Conservation (phyloP, 768 basidiomycete genomes). For the Boletellus ananiceps region DNA sequence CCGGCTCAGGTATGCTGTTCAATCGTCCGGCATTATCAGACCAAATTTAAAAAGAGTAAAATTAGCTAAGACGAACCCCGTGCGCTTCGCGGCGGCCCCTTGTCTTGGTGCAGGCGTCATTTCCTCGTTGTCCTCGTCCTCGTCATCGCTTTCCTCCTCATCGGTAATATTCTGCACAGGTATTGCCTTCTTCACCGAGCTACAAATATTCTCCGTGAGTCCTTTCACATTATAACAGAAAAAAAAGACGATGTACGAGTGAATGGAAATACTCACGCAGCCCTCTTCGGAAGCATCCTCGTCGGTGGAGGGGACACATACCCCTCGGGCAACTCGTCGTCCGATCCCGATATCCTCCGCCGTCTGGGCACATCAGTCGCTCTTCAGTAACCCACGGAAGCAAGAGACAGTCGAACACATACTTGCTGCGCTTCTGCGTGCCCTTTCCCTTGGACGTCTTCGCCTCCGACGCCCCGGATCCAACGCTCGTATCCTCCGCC, state of each 20-base stretch:
- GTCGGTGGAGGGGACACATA: conserved; percentile 37
- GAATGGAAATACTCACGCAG: conserved; percentile 41
- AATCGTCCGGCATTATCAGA: background rate
- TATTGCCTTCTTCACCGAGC: conserved; percentile 37
- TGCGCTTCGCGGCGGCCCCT: background rate
- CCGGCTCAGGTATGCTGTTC: conserved; percentile 6
- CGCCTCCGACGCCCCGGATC: conserved; percentile 29
- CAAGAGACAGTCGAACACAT: conserved; percentile 13
- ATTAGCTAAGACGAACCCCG: conserved; percentile 9
- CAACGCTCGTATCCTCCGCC: conserved; percentile 30
- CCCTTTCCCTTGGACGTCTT: conserved; percentile 23
- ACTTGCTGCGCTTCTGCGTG: conserved; percentile 40
- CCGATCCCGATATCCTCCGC: conserved; percentile 51
- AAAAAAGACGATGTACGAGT: background rate
- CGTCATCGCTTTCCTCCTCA: conserved; percentile 30
- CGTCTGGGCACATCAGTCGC: conserved; percentile 34
- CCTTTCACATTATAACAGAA: background rate
- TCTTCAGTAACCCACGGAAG: background rate
- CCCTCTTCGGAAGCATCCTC: conserved; percentile 51
- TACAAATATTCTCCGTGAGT: conserved; percentile 12
- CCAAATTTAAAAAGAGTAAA: no score
- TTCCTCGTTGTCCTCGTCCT: conserved; percentile 36
- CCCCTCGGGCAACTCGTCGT: conserved; percentile 36
- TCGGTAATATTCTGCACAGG: conserved; percentile 23
- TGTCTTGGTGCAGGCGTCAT: conserved; percentile 35